These are phyloP conservation scores for Pharnaceum exiguum DNA, from an alignment of 148 eudicot species.

Conservation along the genomic window DNA sequence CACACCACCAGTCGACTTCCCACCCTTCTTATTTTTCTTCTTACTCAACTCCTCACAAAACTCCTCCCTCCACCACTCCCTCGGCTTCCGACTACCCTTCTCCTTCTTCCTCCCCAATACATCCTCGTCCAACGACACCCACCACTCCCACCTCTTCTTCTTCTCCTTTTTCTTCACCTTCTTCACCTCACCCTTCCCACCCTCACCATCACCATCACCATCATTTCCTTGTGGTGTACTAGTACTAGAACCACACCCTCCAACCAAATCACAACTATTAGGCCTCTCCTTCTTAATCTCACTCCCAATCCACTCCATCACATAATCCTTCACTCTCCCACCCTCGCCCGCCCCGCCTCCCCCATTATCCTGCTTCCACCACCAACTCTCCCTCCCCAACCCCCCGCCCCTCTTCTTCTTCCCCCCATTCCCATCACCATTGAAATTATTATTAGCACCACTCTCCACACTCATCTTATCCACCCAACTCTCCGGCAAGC, in stretches of 20 bases:
- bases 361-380: constrained; percentile 89
- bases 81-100: constrained; percentile 63
- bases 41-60: constrained; percentile 79
- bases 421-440: constrained; percentile 20
- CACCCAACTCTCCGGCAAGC: constrained; percentile 55
- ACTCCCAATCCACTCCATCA: constrained; percentile 97
- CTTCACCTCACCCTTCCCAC: background rate
- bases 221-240: background rate
- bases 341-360: constrained; percentile 45
- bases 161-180: constrained; percentile 46
- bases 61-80: constrained; percentile 99
- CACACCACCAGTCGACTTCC: constrained; percentile 25
- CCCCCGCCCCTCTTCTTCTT: constrained; percentile 54
- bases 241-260: constrained; percentile 12
- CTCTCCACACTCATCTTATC: constrained; percentile 72
- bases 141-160: constrained; percentile 69
- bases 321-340: constrained; percentile 86
- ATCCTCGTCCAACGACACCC: constrained; percentile 65
- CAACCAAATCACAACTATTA: constrained; percentile 42
- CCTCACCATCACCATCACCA: constrained; percentile 13
- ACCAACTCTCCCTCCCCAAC: constrained; percentile 72
- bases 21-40: constrained; percentile 60
- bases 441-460: constrained; percentile 1
- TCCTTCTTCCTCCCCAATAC: constrained; percentile 46
- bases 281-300: constrained; percentile 89